These are phyloP conservation scores for Microdochium bolleyi DNA, from an alignment of 2,329 filamentous ascomycete species.

Conservation along the genomic window DNA sequence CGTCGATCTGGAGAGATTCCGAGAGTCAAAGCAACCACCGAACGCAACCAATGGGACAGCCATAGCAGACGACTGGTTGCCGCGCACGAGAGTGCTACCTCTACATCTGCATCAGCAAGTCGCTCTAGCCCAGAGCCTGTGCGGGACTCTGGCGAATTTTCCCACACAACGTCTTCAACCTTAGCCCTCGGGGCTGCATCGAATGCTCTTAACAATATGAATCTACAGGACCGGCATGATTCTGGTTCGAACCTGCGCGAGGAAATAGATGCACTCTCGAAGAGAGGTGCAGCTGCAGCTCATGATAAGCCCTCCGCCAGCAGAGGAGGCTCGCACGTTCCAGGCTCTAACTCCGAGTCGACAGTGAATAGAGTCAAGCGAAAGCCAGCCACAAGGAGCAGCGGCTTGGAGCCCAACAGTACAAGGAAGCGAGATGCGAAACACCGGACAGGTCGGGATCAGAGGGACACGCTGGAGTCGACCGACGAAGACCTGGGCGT, in stretches of 20 bases:
- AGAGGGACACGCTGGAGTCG: constrained; percentile 9
- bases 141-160: constrained; percentile 32
- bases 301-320: constrained; percentile 3
- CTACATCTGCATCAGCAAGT: constrained; percentile 14
- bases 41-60: constrained; percentile 42
- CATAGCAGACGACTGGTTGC: constrained; percentile 43
- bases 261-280: constrained; percentile 9
- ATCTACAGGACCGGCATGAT: constrained; percentile 18
- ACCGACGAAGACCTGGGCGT: constrained; percentile 12
- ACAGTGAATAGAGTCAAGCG: constrained; percentile 9
- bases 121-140: constrained; percentile 17
- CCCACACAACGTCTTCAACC: constrained; percentile 29
- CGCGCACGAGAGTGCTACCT: constrained; percentile 23
- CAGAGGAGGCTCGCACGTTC: background rate
- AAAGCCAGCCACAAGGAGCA: constrained; percentile 5
- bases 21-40: constrained; percentile 19
- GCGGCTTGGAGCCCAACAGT: constrained; percentile 12
- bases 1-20: constrained; percentile 14
- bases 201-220: constrained; percentile 37
- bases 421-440: constrained; percentile 11
- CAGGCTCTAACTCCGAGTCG: constrained; percentile 5
- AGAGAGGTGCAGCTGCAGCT: constrained; percentile 6
- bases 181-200: constrained; percentile 49
- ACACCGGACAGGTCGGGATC: constrained; percentile 6
- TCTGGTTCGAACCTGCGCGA: constrained; percentile 7